Base-by-base conservation (phyloP, 176 grass and related monocot species). In the Rhipidocladum racemiflorum region DNA sequence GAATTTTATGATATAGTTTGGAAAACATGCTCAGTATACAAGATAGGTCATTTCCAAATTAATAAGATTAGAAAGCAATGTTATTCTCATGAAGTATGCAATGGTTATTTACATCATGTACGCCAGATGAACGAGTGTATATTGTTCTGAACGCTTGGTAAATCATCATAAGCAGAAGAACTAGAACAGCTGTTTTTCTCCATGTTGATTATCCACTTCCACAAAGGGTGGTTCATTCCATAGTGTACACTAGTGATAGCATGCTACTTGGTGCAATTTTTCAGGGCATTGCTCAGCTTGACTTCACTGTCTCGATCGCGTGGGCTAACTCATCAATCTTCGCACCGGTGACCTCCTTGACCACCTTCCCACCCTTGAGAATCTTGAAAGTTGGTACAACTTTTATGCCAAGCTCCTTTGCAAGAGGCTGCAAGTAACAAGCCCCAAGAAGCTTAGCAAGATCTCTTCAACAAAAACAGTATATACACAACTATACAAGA, bases 321-420 rank as follows among this genome's bases (percentile, higher is more conserved):
- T 63, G 24, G 18, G 83, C 77, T 72, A 99, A 79, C 49, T 96
- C 97, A 59, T 96, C 93, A 9, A 94, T 70, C 83, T 99, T 99
- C 2, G 97, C 91, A 30, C 97, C 97, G 5, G 87, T 99, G 32
- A 96, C 86, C 86, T 99, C 97, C 87, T 90, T 95, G 61, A 90
- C 75, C 21, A 99, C 87, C 81, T 96, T 93, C 30, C 89, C 76
- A 20, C 91, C 88, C 87, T 93, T 96, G 68, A 99, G 42, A 80
- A 99, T 96, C 78, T 99, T 99, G 89, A 99, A 93, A 63, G 93
- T 95, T 63, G 96, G 93, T 24, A 93, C 96, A 44, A 95, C 91
- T 80, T 34, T 95, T 79, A 99, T 79, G 21, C 89, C 96, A 25
- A 99, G 85, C 81, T 96, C 93, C 63, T 99, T 96, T 27, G 93